A percentile compares a stretch with the other conserved stretches of the same genome.
These are phyloP conservation scores for Paecilomyces niveus DNA, from an alignment of 2,329 filamentous ascomycete genomes.

Conservation along the genomic window DNA sequence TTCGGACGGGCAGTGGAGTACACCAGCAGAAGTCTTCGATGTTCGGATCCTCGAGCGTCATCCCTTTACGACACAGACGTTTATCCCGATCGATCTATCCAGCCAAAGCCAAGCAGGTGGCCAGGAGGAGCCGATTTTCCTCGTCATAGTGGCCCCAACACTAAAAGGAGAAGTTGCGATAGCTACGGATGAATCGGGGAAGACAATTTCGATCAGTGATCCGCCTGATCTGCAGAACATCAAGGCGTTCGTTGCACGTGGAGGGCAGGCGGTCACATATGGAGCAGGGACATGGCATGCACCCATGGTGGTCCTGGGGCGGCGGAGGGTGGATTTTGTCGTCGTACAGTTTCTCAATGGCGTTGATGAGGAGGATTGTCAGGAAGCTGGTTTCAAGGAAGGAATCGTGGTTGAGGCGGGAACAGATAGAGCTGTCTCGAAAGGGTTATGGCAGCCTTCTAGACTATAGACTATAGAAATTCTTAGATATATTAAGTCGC, in stretches of 20 bases:
- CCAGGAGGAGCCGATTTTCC: slow-evolving; percentile 46
- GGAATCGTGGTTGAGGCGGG: slow-evolving; percentile 28
- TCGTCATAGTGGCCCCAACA: slow-evolving; percentile 84
- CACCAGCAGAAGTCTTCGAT: slow-evolving; percentile 44
- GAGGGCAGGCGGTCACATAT: slow-evolving; percentile 82
- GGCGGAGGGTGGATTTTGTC: slow-evolving; percentile 68
- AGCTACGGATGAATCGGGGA: slow-evolving; percentile 17
- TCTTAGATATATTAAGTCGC: no score
- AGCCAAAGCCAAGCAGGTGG: slow-evolving; percentile 15
- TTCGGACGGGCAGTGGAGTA: neutral
- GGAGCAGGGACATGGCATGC: slow-evolving; percentile 91
- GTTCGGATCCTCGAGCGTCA: slow-evolving; percentile 79
- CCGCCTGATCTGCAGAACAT: slow-evolving; percentile 66
- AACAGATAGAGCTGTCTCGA: neutral
- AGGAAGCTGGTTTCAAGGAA: slow-evolving; percentile 57
- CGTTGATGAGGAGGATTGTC: slow-evolving; percentile 75
- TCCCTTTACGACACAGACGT: slow-evolving; percentile 90
- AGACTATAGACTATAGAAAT: neutral
- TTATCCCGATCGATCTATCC: slow-evolving; percentile 64
- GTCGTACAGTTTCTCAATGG: slow-evolving; percentile 87
- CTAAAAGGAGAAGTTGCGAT: slow-evolving; percentile 41
- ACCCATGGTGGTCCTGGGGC: slow-evolving; percentile 83
- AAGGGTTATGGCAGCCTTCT: neutral
- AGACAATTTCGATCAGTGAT: slow-evolving; percentile 33
- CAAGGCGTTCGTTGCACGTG: slow-evolving; percentile 70